Evolutionary conservation across 1,284 basidiomycete species (phyloP), one percentile per base, ranked within the genome.

Genomic region (Ceratobasidium sp.): DNA sequence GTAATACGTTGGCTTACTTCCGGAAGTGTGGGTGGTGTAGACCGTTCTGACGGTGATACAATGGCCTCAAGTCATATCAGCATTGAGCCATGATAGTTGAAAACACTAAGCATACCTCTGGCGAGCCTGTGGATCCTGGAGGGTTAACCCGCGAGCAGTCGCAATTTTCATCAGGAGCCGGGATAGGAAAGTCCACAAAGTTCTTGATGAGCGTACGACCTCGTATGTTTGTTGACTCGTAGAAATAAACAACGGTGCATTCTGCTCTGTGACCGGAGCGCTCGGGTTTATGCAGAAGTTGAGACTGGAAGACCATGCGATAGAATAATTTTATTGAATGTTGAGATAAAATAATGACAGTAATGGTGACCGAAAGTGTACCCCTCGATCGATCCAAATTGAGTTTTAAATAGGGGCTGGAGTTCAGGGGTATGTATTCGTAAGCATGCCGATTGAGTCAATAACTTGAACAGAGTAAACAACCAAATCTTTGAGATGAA

Each of bases 151-250:
- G 20, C 10, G 15, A 44, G 23, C 61, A 64, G 40, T 64, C 61
- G 23, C 40, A 64, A 9, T 26, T 26, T 10, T n/a, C 61, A 44
- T 44, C 17, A 13, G 42, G 61, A 42, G 9, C 23, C 4, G 61
- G 61, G 23, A 64, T 64, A 3, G 61, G 40, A 23, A 64, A 42
- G 13, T 64, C 61, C 61, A 23, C 42, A 44, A 64, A 64, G 20
- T 64, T 46, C 13, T 64, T 64, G 38, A 64, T n/a, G 38, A 64
- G 61, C 15, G 23, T 17, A 7, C 23, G 42, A 4, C 61, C 61
- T 42, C 61, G 42, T 64, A 64, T 64, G 40, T 64, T 64, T 64
- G 61, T 64, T n/a, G 61, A 44, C 40, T 64, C 61, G 40, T 64
- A 64, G 23, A 64, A 64, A 40, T 64, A 64, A 23, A 42, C 61